Evolutionary conservation across 495 filamentous ascomycete genomes (phyloP), one percentile per base, ranked within the genome.

Genomic region (Opeltia flavorubescens): DNA sequence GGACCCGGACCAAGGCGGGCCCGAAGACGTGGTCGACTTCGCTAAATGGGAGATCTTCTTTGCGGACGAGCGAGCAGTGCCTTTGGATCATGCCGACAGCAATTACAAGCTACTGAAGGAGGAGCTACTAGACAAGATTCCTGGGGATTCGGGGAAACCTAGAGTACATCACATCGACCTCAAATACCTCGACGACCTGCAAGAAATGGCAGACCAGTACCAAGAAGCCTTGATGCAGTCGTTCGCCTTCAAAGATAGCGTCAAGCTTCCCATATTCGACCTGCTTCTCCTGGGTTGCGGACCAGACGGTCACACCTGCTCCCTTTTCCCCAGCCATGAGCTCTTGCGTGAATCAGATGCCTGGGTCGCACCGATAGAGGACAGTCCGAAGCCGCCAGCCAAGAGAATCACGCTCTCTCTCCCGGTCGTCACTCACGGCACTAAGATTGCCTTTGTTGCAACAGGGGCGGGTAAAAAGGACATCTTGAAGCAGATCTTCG

Each of bases 1-100:
- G 3, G 62, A 78, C 1, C 64, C 70, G 0, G 64, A 76, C 15
- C 66, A 73, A 48, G 76, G 72, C 29, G 60, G 61, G 28, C 61
- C 66, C 9, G 78, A 80, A 23, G 80, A 86, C 49, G 69, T 65
- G 6, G 63, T 87, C 46, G 68, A 80, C 53, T 95, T 89, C 70
- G 68, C 70, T 58, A 87, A 84, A 59, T 98, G 91, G 91, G 83
- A 96, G 55, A 83, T 98, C 59, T 98, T 95, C 75, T 96, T 95
- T 66, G 89, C 89, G 52, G 91, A 98, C 56, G 91, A 98, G 74
- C 85, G 91, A 53, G 82, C 82, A 24, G 93, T 98, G 25, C 86
- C 93, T 8, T 80, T 95, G 55, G 78, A 89, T 60, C 80, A 96
- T 64, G 69, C 72, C 38, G 93, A 98, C 67, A 94, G 87, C 68